Evolutionary conservation across 2,329 filamentous ascomycete genomes (phyloP), one percentile per base, ranked within the genome.

Genomic region (Ascochyta clinopodiicola): DNA sequence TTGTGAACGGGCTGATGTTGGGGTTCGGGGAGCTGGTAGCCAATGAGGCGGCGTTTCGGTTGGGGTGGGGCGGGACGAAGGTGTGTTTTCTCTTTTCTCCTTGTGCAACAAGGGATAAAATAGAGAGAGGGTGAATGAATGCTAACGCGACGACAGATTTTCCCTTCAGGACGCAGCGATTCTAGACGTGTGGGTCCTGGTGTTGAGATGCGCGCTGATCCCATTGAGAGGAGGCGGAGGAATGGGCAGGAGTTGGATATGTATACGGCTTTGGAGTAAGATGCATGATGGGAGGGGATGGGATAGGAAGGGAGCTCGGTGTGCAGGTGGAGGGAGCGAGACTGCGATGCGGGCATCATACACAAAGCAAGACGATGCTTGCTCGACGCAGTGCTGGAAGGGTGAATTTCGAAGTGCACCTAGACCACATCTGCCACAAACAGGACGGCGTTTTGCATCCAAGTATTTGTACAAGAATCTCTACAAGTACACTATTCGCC

Each of bases 1-100:
- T 99, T 70, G 86, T 99, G 71, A 99, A 99, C 78, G 95, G 95
- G 42, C 85, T 99, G 82, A 99, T 99, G 95, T 79, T 99, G 70
- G 95, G 95, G 2, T 97, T 99, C 71, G 95, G 95, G 65, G 95
- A 99, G 79, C 79, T 99, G 46, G 94, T 99, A 76, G 95, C 95
- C 50, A 95, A 99, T 73, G 95, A 99, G 80, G 89, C 91, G 45
- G 95, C 95, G 1, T 99, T 94, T 73, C 83, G 94, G 69, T 80
- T 98, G 66, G 95, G 95, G 57, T 99, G 95, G 95, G 88, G 90
- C 61, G 89, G 89, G 50, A 98, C 95, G 57, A 96, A 95, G 86
- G 95, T 97, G 82, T 42, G 84, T 64, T 15, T 15, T 9, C 7
- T 10, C 9, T 29, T 2, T 6, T 24, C 22, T 24, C 22, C 6